Evolutionary conservation across 306 rosid species (phyloP).

Genomic region (Cicer bijugum): DNA sequence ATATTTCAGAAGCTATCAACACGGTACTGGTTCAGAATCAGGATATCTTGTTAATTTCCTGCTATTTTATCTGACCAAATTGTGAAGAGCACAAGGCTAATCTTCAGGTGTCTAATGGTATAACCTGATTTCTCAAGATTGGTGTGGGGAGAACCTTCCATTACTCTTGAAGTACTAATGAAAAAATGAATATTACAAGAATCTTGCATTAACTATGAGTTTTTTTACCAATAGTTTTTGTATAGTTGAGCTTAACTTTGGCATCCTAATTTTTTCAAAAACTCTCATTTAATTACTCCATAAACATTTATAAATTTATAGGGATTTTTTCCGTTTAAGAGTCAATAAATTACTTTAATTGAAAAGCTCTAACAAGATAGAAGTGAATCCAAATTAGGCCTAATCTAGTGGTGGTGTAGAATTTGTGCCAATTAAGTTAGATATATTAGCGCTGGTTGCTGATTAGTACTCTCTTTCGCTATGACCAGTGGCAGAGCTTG

Average conservation of each 20-base stretch:
- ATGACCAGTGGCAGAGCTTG: not conserved
- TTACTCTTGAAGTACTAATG: conserved; percentile 2
- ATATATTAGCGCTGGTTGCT: not conserved
- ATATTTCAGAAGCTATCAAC: conserved; percentile 16
- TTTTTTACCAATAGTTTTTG: not conserved
- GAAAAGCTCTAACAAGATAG: not conserved
- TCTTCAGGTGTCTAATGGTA: not conserved
- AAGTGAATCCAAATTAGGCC: not conserved
- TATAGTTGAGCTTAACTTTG: not conserved
- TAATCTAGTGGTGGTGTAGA: conserved; percentile 13
- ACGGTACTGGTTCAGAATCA: conserved; percentile 23
- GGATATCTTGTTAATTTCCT: conserved; percentile 36
- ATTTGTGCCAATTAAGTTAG: not conserved
- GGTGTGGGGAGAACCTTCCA: not conserved
- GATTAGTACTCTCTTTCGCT: conserved; percentile 7
- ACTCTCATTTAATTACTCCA: too few species aligned
- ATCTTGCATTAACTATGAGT: not conserved
- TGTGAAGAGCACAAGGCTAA: not conserved
- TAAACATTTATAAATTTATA: too few species aligned
- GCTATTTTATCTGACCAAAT: conserved; percentile 2
- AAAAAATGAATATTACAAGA: not conserved
- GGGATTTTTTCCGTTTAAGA: too few species aligned
- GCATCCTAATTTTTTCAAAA: not conserved
- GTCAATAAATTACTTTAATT: not conserved
- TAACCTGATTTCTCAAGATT: conserved; percentile 19